Evolutionary conservation across 805 yeast species (phyloP).

Genomic region (Metschnikowia lochheadii): DNA sequence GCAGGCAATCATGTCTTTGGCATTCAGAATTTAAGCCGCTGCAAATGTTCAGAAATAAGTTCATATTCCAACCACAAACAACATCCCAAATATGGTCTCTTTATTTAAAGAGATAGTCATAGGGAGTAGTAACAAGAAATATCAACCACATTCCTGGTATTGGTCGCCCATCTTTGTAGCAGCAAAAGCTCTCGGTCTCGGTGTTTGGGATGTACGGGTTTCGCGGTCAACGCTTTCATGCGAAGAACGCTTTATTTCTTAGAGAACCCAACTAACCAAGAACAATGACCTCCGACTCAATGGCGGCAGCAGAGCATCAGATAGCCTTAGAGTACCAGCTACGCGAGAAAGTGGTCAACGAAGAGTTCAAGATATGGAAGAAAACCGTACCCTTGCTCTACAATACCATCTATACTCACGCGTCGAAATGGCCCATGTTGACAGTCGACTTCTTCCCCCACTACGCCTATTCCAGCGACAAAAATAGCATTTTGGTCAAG

Average conservation of each 20-base stretch:
- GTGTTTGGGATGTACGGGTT: not conserved
- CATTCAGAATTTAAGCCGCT: not conserved
- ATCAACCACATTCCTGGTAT: not conserved
- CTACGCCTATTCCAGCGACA: slow-evolving; percentile 26
- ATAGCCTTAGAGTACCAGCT: slow-evolving; percentile 45
- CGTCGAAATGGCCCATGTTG: slow-evolving; percentile 67
- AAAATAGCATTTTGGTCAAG: slow-evolving; percentile 29
- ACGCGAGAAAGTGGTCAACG: slow-evolving; percentile 62
- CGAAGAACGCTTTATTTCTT: not conserved
- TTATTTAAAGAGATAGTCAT: not conserved
- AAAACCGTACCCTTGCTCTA: slow-evolving; percentile 77
- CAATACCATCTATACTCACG: slow-evolving; percentile 65
- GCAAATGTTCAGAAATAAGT: not conserved
- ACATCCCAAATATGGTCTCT: not conserved
- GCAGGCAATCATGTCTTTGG: not conserved
- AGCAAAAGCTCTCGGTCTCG: not conserved
- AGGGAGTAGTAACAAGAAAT: too few species aligned
- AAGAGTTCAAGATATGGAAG: slow-evolving; percentile 78
- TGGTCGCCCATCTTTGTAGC: not conserved
- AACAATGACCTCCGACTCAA: slow-evolving; percentile 9
- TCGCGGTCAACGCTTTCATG: not conserved
- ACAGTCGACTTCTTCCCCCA: slow-evolving; percentile 66
- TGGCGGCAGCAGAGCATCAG: slow-evolving; percentile 31
- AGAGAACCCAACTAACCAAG: not conserved
- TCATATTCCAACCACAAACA: not conserved